phyloP scores from a whole-genome alignment of 2,329 filamentous ascomycete species.

The Ceratocystis cubensis region DNA sequence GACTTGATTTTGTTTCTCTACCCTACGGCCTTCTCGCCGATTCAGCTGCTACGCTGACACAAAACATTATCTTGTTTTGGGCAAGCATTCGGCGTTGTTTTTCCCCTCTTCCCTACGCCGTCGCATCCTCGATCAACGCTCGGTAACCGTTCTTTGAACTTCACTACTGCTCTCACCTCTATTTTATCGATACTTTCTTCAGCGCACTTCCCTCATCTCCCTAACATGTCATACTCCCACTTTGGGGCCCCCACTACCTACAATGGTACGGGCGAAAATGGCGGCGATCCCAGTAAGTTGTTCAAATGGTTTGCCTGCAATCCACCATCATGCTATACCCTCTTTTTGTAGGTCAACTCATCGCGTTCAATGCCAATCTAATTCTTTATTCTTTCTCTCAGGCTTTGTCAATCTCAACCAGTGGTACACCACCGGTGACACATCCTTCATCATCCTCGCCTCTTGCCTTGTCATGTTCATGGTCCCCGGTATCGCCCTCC shows the following conservation, averaged over 20 bases:
- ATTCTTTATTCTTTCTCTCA: slow-evolving; percentile 29
- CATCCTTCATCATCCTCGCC: slow-evolving; percentile 82
- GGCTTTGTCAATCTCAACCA: slow-evolving; percentile 82
- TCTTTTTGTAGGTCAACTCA: background rate
- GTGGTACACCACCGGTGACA: slow-evolving; percentile 85
- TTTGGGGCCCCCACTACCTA: slow-evolving; percentile 46
- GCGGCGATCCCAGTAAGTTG: slow-evolving; percentile 51
- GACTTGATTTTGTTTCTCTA: slow-evolving; percentile 6
- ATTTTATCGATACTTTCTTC: background rate
- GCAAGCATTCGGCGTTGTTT: background rate
- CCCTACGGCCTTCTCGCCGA: background rate
- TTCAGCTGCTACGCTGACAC: slow-evolving; percentile 6
- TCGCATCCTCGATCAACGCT: background rate
- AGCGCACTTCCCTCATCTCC: background rate
- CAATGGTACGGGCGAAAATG: slow-evolving; percentile 52
- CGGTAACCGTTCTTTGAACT: background rate
- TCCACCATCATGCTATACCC: too few species aligned
- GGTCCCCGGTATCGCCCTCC: slow-evolving; percentile 91
- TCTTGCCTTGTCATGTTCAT: slow-evolving; percentile 92
- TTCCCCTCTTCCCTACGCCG: background rate
- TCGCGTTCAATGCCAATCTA: background rate
- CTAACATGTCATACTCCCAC: slow-evolving; percentile 46
- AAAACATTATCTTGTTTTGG: background rate
- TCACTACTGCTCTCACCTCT: background rate
- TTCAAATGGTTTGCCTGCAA: slow-evolving; percentile 7